Percentiles rank a stretch among this genome's conserved stretches.
phyloP scores from a whole-genome alignment of 768 basidiomycete genomes.

The Cubamyces sp. region DNA sequence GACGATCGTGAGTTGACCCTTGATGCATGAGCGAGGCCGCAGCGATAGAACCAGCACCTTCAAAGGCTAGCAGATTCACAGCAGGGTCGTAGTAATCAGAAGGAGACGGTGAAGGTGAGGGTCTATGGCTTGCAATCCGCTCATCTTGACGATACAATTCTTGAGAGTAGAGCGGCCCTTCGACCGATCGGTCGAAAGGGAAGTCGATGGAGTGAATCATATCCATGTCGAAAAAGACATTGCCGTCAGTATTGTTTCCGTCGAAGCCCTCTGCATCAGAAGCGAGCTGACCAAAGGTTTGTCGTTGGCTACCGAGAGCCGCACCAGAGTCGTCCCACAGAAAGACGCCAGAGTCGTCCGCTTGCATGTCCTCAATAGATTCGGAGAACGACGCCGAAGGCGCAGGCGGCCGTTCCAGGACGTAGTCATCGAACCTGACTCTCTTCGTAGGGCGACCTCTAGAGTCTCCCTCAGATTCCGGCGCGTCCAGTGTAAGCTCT shows the following conservation, averaged over 20 bases:
- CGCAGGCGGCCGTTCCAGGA: not conserved
- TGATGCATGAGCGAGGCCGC: not conserved
- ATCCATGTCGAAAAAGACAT: conserved; percentile 31
- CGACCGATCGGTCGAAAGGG: not conserved
- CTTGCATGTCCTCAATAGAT: not conserved
- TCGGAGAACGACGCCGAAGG: not conserved
- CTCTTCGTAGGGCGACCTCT: conserved; percentile 13
- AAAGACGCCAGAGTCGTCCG: conserved; percentile 30
- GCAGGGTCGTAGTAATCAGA: not conserved
- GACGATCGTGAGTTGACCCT: not conserved
- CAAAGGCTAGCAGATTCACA: not conserved
- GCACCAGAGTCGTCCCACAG: not conserved
- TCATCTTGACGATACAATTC: not conserved
- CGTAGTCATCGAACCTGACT: conserved; percentile 3
- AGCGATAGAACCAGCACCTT: not conserved
- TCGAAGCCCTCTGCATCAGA: conserved; percentile 30
- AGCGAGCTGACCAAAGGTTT: conserved; percentile 21
- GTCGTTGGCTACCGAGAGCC: not conserved
- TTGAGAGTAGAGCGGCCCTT: too few relatives aligned
- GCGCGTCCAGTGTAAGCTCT: not conserved
- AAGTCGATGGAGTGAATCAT: conserved; percentile 22
- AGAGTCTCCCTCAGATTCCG: not conserved
- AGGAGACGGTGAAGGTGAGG: not conserved
- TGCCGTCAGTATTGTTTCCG: conserved; percentile 23
- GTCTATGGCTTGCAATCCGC: not conserved